Base-by-base conservation (phyloP, 306 rosid genomes). In the Ammopiptanthus mongolicus region DNA sequence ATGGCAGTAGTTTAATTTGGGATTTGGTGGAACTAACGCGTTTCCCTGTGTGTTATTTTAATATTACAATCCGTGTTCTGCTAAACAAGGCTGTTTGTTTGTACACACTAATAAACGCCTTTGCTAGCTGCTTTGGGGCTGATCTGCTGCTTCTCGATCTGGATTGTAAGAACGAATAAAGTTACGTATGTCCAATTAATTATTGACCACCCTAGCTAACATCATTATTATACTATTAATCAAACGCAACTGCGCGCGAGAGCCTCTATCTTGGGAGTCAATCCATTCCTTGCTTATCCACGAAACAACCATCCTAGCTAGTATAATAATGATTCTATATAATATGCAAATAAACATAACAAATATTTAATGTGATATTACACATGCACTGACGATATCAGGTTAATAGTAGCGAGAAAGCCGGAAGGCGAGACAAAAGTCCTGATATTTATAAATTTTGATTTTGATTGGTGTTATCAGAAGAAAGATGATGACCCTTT, bases 11-110 rank as follows among this genome's bases (percentile, higher is more conserved):
- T 57, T 86, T 77, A 83, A 84, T 81, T 84, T 55, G 87, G 86
- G 87, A 88, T 88, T 91, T 85, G 90, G 89, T 88, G 84, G 82
- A 84, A 81, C 84, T 82, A 86, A 83, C 88, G 73, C 82, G 79
- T 80, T 79, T 85, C 48, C 51, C 29, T 33, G 8, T 69, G 88
- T 81, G 84, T 80, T 78, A 21, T 71, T 15, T 53, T 22, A 74
- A 70, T 79, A 68, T 55, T 73, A 80, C 86, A 80, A 78, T 76
- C 25, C 36, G 8, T 76, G 55, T 57, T 46, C 51, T 52, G 56
- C 59, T 19, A 63, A 78, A 74, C 64, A 80, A 80, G 77, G 73
- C 71, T 65, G 76, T 71, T 84, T 76, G 73, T 65, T 84, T 76
- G 73, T 65, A 60, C 59, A 28, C 44, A 70, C 69, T 53, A 65